phyloP scores from a whole-genome alignment of 2,329 filamentous ascomycete species.

The Colletotrichum brevisporum region DNA sequence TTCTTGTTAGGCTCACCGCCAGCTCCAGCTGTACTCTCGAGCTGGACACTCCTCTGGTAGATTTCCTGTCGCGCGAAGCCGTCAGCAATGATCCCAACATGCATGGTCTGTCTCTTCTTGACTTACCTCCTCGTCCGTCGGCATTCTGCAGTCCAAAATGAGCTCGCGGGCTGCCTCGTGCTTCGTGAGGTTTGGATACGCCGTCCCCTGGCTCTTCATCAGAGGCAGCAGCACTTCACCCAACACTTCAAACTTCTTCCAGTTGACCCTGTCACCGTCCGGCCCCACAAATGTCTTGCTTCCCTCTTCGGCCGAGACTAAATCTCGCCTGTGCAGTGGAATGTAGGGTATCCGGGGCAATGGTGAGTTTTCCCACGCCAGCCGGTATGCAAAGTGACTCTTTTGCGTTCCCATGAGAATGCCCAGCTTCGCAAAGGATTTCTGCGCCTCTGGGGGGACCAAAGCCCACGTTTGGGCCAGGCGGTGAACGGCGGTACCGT shows the following conservation, averaged over 20 bases:
- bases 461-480: conserved; percentile 84
- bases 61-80: conserved; percentile 64
- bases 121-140: conserved; percentile 89
- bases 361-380: conserved; percentile 97
- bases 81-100: conserved; percentile 44
- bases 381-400: conserved; percentile 93
- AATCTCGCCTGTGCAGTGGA: conserved; percentile 88
- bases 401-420: conserved; percentile 95
- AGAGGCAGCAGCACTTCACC: conserved; percentile 92
- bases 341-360: conserved; percentile 93
- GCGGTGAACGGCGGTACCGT: conserved; percentile 87
- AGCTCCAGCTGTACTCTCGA: conserved; percentile 66
- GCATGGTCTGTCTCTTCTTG: neutral
- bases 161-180: conserved; percentile 81
- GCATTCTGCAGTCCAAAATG: conserved; percentile 85
- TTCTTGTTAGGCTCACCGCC: conserved; percentile 68
- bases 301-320: conserved; percentile 93
- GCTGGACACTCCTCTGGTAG: conserved; percentile 72
- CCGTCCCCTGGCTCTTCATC: conserved; percentile 89
- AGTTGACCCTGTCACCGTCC: conserved; percentile 85
- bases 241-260: conserved; percentile 98
- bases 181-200: conserved; percentile 80
- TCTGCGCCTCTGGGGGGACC: conserved; percentile 79
- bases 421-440: conserved; percentile 88
- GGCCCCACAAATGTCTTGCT: conserved; percentile 89